These are phyloP conservation scores for Trichosanthes truncata DNA, from an alignment of 306 rosid genomes.

Conservation along the genomic window DNA sequence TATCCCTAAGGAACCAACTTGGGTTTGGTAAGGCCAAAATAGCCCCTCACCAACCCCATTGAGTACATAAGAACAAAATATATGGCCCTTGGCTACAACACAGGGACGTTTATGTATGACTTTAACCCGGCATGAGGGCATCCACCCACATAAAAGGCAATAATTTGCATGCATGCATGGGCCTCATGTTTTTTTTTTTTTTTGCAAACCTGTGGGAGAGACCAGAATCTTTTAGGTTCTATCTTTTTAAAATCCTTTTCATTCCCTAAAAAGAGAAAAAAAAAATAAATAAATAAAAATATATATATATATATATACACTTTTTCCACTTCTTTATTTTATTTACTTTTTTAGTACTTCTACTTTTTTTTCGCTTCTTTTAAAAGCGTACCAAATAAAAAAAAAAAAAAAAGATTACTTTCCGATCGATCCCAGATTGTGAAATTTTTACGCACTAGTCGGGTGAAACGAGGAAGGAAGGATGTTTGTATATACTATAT, in stretches of 20 bases:
- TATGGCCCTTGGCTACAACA: neutral
- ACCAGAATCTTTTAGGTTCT: neutral
- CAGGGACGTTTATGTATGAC: neutral
- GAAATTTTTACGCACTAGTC: neutral
- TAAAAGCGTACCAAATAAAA: neutral
- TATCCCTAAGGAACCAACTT: neutral
- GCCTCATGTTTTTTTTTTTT: neutral
- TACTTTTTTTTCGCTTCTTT: neutral
- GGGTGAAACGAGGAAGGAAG: too few species aligned
- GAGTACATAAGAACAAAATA: neutral
- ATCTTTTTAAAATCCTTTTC: neutral
- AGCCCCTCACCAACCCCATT: neutral
- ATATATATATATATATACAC: neutral
- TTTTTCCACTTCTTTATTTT: neutral
- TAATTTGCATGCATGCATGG: neutral
- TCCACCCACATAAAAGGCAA: neutral
- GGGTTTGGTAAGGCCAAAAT: neutral
- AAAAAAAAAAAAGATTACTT: neutral
- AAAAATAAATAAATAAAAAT: too few species aligned
- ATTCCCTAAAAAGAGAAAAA: too few species aligned
- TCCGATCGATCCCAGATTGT: neutral
- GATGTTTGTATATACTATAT: too few species aligned
- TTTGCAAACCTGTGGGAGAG: neutral
- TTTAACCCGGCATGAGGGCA: neutral
- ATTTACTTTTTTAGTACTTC: neutral